Conservation (phyloP, 139 green algal genomes). For the Raphidocelis subcapitata region DNA sequence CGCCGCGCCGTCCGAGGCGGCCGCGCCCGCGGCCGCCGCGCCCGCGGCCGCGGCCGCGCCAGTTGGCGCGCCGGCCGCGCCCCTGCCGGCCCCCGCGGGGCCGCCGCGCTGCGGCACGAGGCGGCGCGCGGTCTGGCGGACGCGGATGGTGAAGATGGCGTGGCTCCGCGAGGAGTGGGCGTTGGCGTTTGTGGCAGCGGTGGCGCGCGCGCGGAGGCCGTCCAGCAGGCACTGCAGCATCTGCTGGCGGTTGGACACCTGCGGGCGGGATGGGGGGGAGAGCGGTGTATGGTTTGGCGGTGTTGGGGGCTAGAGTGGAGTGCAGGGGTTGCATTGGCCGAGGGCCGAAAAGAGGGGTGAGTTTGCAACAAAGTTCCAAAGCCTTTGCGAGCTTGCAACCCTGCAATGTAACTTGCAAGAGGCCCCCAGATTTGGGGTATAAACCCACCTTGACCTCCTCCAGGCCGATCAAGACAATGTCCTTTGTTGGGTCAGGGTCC, state of each 20-base stretch:
- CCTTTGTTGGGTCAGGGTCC: constrained; percentile 17
- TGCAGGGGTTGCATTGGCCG: no score
- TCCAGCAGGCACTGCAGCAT: constrained; percentile 2
- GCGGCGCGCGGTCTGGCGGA: constrained; percentile 38
- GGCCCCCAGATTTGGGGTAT: no score
- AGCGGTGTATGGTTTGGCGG: no score
- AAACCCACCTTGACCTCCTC: constrained; percentile 25
- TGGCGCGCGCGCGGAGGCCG: constrained; percentile 52
- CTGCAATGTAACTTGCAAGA: no score
- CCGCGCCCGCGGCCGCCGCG: no score
- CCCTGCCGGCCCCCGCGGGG: not conserved
- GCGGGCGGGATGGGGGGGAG: not conserved
- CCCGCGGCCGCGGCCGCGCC: no score
- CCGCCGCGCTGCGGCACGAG: constrained; percentile 18
- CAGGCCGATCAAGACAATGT: constrained; percentile 20
- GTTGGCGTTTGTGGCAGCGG: constrained; percentile 78
- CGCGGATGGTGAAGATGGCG: constrained; percentile 81
- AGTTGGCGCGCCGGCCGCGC: not conserved
- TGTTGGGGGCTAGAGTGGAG: no score
- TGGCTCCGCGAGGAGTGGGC: constrained; percentile 70
- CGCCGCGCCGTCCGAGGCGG: not conserved
- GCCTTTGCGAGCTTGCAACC: no score
- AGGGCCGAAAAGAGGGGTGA: no score
- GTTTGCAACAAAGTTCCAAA: no score
- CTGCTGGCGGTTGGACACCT: not conserved